Evolutionary conservation across 2,329 filamentous ascomycete genomes (phyloP), one percentile per base, ranked within the genome.

Genomic region (Neurospora crassa): DNA sequence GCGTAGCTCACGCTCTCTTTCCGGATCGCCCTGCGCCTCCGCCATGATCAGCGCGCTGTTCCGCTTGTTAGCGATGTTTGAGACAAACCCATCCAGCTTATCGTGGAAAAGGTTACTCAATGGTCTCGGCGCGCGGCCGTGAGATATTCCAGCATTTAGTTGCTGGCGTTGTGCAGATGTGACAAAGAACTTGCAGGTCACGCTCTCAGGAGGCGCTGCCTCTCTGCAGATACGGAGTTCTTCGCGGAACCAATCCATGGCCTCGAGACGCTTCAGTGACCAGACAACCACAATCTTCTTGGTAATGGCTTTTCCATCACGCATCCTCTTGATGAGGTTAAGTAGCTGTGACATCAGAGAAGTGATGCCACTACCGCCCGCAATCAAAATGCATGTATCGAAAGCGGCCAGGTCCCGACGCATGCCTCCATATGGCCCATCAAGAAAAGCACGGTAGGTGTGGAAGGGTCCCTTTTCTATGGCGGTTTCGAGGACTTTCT

Each of bases 211-310:
- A 1, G 95, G 95, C 11, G 95, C 94, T 68, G 90, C 91, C 80
- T 97, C 93, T 76, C 93, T 89, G 81, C 95, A 97, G 77, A 97
- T 97, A 68, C 94, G 89, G 72, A 97, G 85, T 80, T 97, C 95
- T 81, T 97, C 94, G 75, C 93, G 92, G 85, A 97, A 98, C 95
- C 95, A 98, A 79, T 97, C 93, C 90, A 98, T 93, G 0, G 93
- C 93, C 80, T 97, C 95, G 16, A 96, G 89, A 71, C 92, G 89
- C 81, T 96, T 97, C 75, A 97, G 84, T 5, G 94, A 90, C 95
- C 95, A 98, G n/a, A 98, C 88, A 1, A 98, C 92, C 18, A 96
- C 91, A 5, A 98, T 91, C 74, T 91, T 92, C 79, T 92, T 93
- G 1, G 94, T 97, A 67, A 97, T 93, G 42, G 95, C 94, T 80